Percentiles rank a stretch among this genome's conserved stretches.
phyloP scores from a whole-genome alignment of 2,329 filamentous ascomycete genomes.

The Botryotinia convoluta region DNA sequence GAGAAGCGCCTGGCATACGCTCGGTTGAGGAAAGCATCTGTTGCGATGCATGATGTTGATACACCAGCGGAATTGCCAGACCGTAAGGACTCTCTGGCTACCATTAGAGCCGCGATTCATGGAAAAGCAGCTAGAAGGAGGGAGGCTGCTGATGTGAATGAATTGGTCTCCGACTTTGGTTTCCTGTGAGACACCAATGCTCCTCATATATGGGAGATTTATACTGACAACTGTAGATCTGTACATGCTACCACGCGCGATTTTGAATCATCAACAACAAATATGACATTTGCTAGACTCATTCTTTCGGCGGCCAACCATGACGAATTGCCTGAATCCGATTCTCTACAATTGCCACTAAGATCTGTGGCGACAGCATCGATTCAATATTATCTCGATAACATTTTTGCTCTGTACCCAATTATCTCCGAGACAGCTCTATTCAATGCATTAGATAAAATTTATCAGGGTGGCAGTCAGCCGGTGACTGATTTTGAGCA shows the following conservation, averaged over 20 bases:
- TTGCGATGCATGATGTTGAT: constrained; percentile 63
- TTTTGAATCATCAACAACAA: constrained; percentile 82
- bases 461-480: constrained; percentile 70
- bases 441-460: constrained; percentile 73
- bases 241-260: constrained; percentile 94
- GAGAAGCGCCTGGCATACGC: constrained; percentile 74
- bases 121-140: constrained; percentile 61
- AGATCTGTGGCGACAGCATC: constrained; percentile 66
- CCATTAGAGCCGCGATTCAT: constrained; percentile 60
- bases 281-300: constrained; percentile 89
- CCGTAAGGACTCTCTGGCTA: constrained; percentile 61
- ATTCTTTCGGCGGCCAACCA: constrained; percentile 80
- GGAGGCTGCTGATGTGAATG: constrained; percentile 85
- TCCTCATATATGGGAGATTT: not conserved
- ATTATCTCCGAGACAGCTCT: constrained; percentile 79
- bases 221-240: constrained; percentile 53
- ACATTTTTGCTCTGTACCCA: constrained; percentile 76
- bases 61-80: constrained; percentile 47
- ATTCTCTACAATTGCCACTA: constrained; percentile 64
- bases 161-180: constrained; percentile 90
- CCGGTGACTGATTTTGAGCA: constrained; percentile 65
- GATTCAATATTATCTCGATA: constrained; percentile 80
- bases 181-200: constrained; percentile 61
- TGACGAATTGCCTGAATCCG: constrained; percentile 63
- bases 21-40: constrained; percentile 67